Evolutionary conservation across 1,284 basidiomycete genomes (phyloP), one percentile per base, ranked within the genome.

Genomic region (Cryptococcus sp.): DNA sequence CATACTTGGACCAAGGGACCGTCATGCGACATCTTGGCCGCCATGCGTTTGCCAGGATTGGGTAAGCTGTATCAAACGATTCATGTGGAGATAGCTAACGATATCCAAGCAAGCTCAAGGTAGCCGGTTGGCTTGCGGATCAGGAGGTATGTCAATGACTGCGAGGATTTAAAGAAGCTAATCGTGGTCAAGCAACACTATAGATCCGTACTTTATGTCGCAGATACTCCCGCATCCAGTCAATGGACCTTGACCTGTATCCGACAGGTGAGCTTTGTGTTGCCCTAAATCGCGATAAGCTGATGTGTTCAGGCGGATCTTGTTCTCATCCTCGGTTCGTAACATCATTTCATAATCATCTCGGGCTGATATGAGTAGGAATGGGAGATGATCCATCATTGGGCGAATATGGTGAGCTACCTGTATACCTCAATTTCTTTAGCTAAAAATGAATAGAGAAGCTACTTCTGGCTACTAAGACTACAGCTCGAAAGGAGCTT

Each of bases 191-290:
- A 67, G 72, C 90, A 96, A 76, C 84, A 89, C 68, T 93, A 88
- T 70, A 83, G 89, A 31, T 93, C 86, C 2, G 92, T 97, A 0
- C 80, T 97, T 8, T 97, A 97, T 71, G 90, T 97, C 30, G 93
- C 89, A 3, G 92, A 97, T 75, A 91, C 92, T 0, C 86, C 91
- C 0, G 90, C 93, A 30, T 88, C 85, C 53, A 92, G 89, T 59
- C 87, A 90, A 23, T 97, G 94, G 93, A 96, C 93, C n/a, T 86
- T 94, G 76, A 97, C 92, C 0, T 96, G 92, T 70, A 93, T 97
- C 60, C 84, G 90, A 32, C 92, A 95, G 80, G 88, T 88, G 63
- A 56, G 82, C 23, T 23, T 23, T 23, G 23, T 23, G 23, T 23
- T 23, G 23, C 23, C 60, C 5, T 6, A 4, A 4, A 37, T n/a